phyloP scores from a whole-genome alignment of 2,329 filamentous ascomycete genomes.

The Penicillium aurantiogriseum region DNA sequence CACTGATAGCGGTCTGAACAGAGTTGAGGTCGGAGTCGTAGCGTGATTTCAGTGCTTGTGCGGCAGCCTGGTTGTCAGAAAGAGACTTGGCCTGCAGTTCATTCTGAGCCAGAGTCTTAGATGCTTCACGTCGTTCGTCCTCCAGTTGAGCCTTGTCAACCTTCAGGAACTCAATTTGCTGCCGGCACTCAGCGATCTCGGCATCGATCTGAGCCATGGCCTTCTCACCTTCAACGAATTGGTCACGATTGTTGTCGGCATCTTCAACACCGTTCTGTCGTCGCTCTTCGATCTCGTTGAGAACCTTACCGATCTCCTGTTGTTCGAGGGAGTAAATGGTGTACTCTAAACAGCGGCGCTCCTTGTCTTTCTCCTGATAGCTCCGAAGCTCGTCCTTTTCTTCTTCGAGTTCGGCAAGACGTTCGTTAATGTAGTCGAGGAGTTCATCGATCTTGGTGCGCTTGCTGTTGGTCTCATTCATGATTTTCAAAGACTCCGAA shows the following conservation, averaged over 20 bases:
- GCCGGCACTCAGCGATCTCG: constrained; percentile 75
- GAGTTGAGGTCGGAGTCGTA: constrained; percentile 70
- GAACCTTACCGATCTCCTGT: constrained; percentile 68
- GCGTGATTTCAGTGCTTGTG: constrained; percentile 68
- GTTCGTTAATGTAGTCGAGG: constrained; percentile 85
- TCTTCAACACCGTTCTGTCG: constrained; percentile 80
- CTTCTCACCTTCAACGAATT: constrained; percentile 75
- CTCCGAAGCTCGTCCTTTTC: constrained; percentile 94
- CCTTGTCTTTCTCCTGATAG: constrained; percentile 92
- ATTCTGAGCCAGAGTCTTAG: constrained; percentile 76
- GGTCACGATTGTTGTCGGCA: constrained; percentile 74
- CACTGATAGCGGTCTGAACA: constrained; percentile 70
- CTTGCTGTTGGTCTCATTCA: constrained; percentile 95
- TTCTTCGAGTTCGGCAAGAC: constrained; percentile 84
- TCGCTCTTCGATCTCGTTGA: constrained; percentile 79
- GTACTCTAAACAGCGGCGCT: constrained; percentile 89
- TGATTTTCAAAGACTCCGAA: constrained; percentile 90
- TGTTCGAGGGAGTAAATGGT: constrained; percentile 91
- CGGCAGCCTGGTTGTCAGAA: constrained; percentile 75
- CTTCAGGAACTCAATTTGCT: constrained; percentile 78
- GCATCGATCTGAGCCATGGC: constrained; percentile 73
- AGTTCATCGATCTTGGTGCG: constrained; percentile 90
- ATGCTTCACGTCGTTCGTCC: constrained; percentile 79
- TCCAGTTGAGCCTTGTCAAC: constrained; percentile 86
- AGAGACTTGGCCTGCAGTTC: constrained; percentile 82